Conservation (phyloP, 331 rosid species). For the Quercus lobata region DNA sequence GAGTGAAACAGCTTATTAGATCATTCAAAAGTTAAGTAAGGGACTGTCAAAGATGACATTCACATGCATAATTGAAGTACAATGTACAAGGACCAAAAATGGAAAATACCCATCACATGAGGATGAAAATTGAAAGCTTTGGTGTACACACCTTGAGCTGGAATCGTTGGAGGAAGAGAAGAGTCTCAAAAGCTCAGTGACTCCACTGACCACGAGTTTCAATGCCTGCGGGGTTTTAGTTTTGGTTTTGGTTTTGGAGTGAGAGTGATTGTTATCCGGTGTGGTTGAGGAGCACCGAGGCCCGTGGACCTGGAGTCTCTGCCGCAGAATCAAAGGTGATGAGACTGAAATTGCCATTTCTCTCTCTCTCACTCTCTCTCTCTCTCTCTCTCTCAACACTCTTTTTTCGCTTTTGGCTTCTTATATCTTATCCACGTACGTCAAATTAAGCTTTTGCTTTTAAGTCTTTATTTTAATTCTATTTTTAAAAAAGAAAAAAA, state of each 20-base stretch:
- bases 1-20: no score
- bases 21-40: no score
- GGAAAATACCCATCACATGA: background rate
- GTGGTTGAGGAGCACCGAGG: conserved; percentile 31
- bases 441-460: no score
- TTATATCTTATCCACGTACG: no score
- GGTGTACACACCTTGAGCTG: conserved; percentile 6
- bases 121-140: conserved; percentile 15
- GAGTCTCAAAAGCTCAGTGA: conserved; percentile 66
- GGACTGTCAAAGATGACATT: no score
- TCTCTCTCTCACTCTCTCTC: no score
- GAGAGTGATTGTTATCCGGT: conserved; percentile 12
- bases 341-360: no score
- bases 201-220: conserved; percentile 64
- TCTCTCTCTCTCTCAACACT: no score
- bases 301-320: conserved; percentile 11
- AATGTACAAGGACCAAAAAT: background rate
- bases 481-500: no score
- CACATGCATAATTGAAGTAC: no score
- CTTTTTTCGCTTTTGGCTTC: no score
- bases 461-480: no score
- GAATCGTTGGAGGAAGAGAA: conserved; percentile 37
- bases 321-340: background rate
- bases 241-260: conserved; percentile 9
- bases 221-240: conserved; percentile 38